A percentile compares a stretch with the other conserved stretches of the same genome.
These are phyloP conservation scores for Boechera stricta DNA, from an alignment of 345 rosid species.

Conservation along the genomic window DNA sequence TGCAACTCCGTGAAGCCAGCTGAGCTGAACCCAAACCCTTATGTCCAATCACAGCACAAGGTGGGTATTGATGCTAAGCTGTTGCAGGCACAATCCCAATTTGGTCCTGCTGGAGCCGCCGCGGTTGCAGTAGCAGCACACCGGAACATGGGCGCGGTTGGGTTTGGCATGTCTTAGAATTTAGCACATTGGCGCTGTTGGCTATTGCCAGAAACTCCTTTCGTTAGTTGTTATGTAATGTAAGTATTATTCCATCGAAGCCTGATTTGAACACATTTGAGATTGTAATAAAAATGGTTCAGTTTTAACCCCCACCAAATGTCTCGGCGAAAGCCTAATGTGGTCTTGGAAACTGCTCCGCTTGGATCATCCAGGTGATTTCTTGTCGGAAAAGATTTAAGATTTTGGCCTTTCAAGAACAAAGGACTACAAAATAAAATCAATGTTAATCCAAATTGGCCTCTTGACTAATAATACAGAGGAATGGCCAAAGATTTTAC, in stretches of 20 bases:
- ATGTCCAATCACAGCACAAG: conserved; percentile 61
- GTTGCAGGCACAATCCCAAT: conserved; percentile 88
- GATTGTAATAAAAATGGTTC: conserved; percentile 38
- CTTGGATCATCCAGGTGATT: conserved; percentile 16
- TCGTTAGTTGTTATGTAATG: conserved; percentile 39
- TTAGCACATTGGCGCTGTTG: conserved; percentile 31
- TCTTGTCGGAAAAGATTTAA: conserved; percentile 4
- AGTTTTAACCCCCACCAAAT: conserved; percentile 30
- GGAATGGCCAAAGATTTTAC: conserved; percentile 1
- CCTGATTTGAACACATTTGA: conserved; percentile 46
- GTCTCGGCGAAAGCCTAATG: conserved; percentile 17
- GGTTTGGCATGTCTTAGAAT: conserved; percentile 55
- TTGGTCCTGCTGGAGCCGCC: conserved; percentile 74
- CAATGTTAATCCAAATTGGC: neutral
- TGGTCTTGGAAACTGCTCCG: conserved; percentile 1
- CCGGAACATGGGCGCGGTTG: conserved; percentile 62
- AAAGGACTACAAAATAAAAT: neutral
- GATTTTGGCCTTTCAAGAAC: conserved; percentile 19
- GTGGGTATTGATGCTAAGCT: conserved; percentile 78
- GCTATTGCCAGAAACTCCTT: conserved; percentile 27
- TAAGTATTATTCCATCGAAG: conserved; percentile 37
- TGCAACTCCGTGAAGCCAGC: conserved; percentile 42
- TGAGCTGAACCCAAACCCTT: conserved; percentile 67
- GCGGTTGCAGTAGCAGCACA: conserved; percentile 86
- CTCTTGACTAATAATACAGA: conserved; percentile 19